These are phyloP conservation scores for Casuarina glauca DNA, from an alignment of 306 rosid species.

Conservation along the genomic window DNA sequence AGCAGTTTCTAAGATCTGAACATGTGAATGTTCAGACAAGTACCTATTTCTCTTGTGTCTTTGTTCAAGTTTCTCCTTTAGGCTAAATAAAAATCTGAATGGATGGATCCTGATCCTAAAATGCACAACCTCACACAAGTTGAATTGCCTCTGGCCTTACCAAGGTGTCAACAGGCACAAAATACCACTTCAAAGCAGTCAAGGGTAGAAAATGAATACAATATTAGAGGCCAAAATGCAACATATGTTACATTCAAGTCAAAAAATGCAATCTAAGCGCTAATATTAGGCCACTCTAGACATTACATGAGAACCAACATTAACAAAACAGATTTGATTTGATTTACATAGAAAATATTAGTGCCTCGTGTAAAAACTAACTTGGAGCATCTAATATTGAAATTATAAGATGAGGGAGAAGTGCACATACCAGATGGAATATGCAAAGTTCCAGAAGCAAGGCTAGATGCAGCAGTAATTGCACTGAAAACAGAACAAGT, in stretches of 20 bases:
- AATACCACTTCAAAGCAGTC: not conserved
- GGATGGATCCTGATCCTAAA: not conserved
- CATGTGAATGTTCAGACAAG: not conserved
- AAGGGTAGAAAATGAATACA: not conserved
- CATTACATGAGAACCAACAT: not conserved
- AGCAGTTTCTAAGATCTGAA: not conserved
- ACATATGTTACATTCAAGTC: not conserved
- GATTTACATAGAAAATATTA: not conserved
- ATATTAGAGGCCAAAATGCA: not conserved
- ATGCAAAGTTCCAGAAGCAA: conserved; percentile 91
- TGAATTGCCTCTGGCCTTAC: not conserved
- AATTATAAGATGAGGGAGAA: conserved; percentile 18
- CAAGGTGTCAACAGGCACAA: not conserved
- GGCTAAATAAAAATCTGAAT: not conserved
- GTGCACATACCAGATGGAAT: conserved; percentile 66
- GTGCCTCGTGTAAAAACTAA: conserved; percentile 5
- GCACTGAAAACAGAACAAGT: conserved; percentile 91
- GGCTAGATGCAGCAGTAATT: conserved; percentile 92
- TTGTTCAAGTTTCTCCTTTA: not conserved
- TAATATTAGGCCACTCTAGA: not conserved
- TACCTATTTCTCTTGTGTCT: not conserved
- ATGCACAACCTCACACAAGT: not conserved
- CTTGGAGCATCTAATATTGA: conserved; percentile 4
- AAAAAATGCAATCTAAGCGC: not conserved
- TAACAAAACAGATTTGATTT: not conserved